Percentiles rank a stretch among this genome's conserved stretches.
Conservation (phyloP, 2,329 filamentous ascomycete genomes). For the Neofusicoccum umdonicola region DNA sequence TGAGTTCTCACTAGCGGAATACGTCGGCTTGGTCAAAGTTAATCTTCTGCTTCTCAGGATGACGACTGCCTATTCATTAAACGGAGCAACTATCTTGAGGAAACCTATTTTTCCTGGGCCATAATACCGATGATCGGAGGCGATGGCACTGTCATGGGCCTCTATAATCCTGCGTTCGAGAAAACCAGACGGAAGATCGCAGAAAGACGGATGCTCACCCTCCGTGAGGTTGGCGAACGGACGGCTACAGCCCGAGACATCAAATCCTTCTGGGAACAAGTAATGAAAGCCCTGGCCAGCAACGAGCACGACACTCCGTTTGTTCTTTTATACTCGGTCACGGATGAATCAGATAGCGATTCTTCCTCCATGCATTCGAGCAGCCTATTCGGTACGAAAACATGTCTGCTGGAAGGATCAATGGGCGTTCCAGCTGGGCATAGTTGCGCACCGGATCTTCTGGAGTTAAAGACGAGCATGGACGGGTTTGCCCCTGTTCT, state of each 20-base stretch:
- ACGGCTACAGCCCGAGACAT: constrained; percentile 71
- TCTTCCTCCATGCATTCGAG: constrained; percentile 69
- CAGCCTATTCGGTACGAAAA: constrained; percentile 59
- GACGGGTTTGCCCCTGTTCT: constrained; percentile 76
- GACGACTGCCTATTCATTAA: constrained; percentile 74
- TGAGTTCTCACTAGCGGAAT: constrained; percentile 1
- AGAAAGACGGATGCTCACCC: constrained; percentile 74
- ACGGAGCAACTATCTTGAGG: constrained; percentile 69
- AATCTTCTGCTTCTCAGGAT: constrained; percentile 43
- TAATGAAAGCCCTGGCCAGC: constrained; percentile 66
- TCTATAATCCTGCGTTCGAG: constrained; percentile 80
- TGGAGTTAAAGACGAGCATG: constrained; percentile 68
- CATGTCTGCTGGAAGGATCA: constrained; percentile 68
- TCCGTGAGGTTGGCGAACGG: constrained; percentile 74
- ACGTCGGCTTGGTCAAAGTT: background rate
- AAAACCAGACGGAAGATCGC: constrained; percentile 76
- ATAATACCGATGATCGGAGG: constrained; percentile 74
- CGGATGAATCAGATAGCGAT: constrained; percentile 69
- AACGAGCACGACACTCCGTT: constrained; percentile 77
- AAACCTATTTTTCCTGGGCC: constrained; percentile 80
- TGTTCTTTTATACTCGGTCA: constrained; percentile 72
- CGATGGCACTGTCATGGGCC: constrained; percentile 70
- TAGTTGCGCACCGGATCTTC: constrained; percentile 54
- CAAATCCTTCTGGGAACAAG: constrained; percentile 69
- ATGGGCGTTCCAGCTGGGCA: constrained; percentile 68